Evolutionary conservation across 2,329 filamentous ascomycete genomes (phyloP), one percentile per base, ranked within the genome.

Genomic region (Sclerotinia minor): DNA sequence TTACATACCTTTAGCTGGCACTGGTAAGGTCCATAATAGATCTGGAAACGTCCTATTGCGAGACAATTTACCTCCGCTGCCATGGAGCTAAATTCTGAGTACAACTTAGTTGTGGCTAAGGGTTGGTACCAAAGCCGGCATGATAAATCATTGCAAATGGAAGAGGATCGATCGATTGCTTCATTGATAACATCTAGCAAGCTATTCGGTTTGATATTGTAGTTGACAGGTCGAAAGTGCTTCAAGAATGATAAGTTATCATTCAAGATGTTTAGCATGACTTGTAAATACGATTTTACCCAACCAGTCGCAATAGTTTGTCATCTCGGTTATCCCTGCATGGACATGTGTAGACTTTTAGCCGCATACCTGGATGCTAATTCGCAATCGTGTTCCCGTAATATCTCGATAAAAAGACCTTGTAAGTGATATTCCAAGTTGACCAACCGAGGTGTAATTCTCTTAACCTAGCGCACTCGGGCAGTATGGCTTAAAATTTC

Each of bases 271-370:
- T 29, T 55, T 8, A 38, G 21, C 29, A 55, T n/a, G 53, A 38
- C 19, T 21, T 41, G 3, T 24, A 47, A n/a, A n/a, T 13, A 24
- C 44, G 26, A 24, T 3, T 44, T 64, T 55, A 64, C 29, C 61
- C 61, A 55, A 24, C 61, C 61, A 64, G 54, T 64, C 38, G 61
- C 61, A 64, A 35, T 38, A 26, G 6, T 53, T 19, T 24, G 11
- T 38, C 17, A 7, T 35, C 54, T 41, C 24, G 9, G 49, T 45
- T 54, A 64, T 17, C 19, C 61, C 15, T 45, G 61, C 7, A 24
- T 55, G 29, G 17, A 35, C 29, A 9, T 5, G 32, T 45, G 1
- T n/a, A 19, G 11, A 17, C 24, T 29, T n/a, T 29, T 29, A 17
- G 32, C n/a, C 26, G 19, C 26, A 21, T 38, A 21, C 13, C 32